Evolutionary conservation across 345 rosid genomes (phyloP).

Genomic region (Pistacia atlantica): DNA sequence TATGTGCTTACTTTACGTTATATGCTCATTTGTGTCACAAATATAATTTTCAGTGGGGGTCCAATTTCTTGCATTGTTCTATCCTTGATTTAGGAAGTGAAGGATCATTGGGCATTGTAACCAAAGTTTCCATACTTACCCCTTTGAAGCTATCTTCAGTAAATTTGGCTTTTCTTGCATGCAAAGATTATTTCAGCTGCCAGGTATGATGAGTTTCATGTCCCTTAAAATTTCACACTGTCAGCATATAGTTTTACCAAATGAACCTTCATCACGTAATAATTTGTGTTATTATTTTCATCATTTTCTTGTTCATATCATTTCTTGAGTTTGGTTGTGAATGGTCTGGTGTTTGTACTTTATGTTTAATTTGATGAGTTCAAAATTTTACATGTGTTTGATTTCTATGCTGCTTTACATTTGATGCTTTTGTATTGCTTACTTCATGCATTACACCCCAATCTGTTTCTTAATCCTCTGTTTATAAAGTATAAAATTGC

Average conservation of each 20-base stretch:
- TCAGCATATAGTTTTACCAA: background rate
- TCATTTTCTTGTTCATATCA: background rate
- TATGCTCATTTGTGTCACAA: constrained; percentile 11
- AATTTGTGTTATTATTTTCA: background rate
- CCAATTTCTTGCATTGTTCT: constrained; percentile 12
- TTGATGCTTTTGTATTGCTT: background rate
- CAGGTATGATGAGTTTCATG: constrained; percentile 56
- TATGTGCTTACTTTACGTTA: constrained; percentile 23
- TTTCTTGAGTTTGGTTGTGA: background rate
- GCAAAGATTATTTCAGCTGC: constrained; percentile 83
- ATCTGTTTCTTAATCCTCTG: background rate
- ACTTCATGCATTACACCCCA: background rate
- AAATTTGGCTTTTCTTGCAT: constrained; percentile 85
- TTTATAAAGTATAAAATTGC: background rate
- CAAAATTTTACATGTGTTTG: background rate
- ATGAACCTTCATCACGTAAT: background rate
- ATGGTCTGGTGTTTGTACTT: background rate
- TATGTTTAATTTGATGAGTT: background rate
- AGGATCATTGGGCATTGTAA: constrained; percentile 93
- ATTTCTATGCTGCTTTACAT: background rate
- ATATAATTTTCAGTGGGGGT: constrained; percentile 6
- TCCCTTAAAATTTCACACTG: background rate
- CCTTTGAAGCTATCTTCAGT: constrained; percentile 83
- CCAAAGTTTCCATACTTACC: constrained; percentile 88
- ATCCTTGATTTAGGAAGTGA: constrained; percentile 67